Conservation (phyloP, 805 yeast species). For the Wickerhamiella australiensis region DNA sequence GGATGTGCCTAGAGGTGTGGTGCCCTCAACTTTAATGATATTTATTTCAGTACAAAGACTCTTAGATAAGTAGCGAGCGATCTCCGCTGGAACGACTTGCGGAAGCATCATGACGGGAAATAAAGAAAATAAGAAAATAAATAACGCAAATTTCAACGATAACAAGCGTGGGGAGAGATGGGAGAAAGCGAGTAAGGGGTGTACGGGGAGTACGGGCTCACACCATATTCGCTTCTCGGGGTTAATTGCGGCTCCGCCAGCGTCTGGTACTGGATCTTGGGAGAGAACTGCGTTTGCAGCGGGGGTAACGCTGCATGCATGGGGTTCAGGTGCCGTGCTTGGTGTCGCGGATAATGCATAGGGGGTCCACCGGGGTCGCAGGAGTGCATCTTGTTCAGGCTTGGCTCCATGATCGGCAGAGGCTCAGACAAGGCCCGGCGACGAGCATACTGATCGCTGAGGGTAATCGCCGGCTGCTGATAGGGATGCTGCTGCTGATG, state of each 20-base stretch:
- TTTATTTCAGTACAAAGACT: not conserved
- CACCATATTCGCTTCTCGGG: not conserved
- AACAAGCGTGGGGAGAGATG: not conserved
- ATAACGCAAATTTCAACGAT: not conserved
- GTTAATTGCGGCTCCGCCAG: not conserved
- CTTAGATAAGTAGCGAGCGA: no score
- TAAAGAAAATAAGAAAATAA: not conserved
- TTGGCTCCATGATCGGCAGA: conserved; percentile 4
- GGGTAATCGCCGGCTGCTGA: not conserved
- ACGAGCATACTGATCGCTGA: not conserved
- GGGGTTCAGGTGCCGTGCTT: not conserved
- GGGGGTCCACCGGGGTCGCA: conserved; percentile 1
- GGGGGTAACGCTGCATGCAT: conserved; percentile 10
- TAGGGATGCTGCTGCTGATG: not conserved
- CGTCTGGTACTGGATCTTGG: not conserved
- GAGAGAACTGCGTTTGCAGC: conserved; percentile 2
- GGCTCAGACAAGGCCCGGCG: conserved; percentile 5
- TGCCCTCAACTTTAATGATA: no score
- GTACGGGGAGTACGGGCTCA: not conserved
- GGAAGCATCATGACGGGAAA: not conserved
- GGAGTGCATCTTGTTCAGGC: conserved; percentile 1
- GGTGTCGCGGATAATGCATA: not conserved
- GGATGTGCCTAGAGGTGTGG: no score
- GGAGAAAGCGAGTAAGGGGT: not conserved
- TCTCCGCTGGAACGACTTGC: no score